Evolutionary conservation across 768 basidiomycete genomes (phyloP).

Genomic region (Psilocybe tampanensis): DNA sequence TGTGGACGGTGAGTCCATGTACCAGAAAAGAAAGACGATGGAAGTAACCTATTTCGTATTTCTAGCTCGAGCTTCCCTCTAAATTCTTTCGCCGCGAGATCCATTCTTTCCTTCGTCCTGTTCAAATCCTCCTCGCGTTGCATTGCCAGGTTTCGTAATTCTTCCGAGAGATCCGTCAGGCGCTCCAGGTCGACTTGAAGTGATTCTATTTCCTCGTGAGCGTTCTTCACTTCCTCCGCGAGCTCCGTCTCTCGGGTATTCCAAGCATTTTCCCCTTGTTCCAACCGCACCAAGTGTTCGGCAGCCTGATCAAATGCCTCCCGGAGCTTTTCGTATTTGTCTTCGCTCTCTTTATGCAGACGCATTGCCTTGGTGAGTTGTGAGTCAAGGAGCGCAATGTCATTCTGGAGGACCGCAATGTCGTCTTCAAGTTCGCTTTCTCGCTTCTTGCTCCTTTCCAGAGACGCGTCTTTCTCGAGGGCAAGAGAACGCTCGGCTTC

Average conservation of each 20-base stretch:
- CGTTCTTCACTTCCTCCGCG: constrained; percentile 52
- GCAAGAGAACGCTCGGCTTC: constrained; percentile 80
- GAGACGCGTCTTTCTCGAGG: constrained; percentile 79
- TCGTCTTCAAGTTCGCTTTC: constrained; percentile 89
- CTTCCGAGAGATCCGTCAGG: constrained; percentile 65
- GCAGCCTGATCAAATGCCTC: constrained; percentile 83
- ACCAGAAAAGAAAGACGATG: neutral
- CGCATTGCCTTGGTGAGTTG: constrained; percentile 82
- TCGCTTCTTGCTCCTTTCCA: constrained; percentile 84
- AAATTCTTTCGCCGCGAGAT: constrained; percentile 62
- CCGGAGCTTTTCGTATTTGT: constrained; percentile 71
- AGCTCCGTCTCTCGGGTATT: constrained; percentile 64
- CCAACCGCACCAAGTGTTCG: constrained; percentile 81
- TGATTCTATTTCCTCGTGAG: constrained; percentile 60
- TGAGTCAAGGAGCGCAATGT: constrained; percentile 82
- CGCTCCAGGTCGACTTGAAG: constrained; percentile 62
- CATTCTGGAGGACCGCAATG: constrained; percentile 73
- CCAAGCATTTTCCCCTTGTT: constrained; percentile 76
- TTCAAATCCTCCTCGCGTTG: constrained; percentile 82
- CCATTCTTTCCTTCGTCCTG: constrained; percentile 76
- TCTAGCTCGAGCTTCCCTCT: constrained; percentile 74
- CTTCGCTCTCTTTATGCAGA: constrained; percentile 78
- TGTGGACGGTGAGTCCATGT: constrained; percentile 3
- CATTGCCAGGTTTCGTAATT: constrained; percentile 65
- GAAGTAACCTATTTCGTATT: constrained; percentile 58